Conservation (phyloP, 257 asterid genomes). For the Jacaranda copaia region DNA sequence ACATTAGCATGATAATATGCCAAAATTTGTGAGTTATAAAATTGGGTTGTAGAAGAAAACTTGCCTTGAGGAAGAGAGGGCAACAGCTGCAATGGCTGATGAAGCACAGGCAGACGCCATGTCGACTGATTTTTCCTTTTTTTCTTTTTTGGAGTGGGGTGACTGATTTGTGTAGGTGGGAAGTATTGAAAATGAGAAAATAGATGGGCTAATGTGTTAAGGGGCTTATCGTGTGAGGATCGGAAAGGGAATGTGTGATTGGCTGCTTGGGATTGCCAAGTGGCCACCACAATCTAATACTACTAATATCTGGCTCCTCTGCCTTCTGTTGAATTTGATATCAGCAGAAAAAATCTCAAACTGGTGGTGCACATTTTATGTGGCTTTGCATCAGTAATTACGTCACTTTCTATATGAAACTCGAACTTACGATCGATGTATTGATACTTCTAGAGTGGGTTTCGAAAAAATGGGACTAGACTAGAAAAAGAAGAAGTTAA, state of each 20-base stretch:
- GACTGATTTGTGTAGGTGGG: constrained; percentile 29
- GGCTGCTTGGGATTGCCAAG: constrained; percentile 77
- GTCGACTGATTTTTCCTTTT: neutral
- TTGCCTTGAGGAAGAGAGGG: constrained; percentile 87
- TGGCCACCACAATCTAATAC: constrained; percentile 70
- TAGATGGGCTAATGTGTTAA: constrained; percentile 31
- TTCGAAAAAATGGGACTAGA: too few species aligned
- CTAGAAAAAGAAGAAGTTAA: too few species aligned
- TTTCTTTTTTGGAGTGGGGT: neutral
- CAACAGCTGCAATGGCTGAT: constrained; percentile 86
- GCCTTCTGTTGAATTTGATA: constrained; percentile 46
- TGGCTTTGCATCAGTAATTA: neutral
- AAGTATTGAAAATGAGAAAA: constrained; percentile 34
- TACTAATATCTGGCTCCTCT: constrained; percentile 29
- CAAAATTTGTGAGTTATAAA: neutral
- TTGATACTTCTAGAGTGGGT: too few species aligned
- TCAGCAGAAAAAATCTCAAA: constrained; percentile 53
- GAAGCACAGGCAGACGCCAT: constrained; percentile 97
- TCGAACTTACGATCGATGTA: too few species aligned
- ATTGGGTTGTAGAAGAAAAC: constrained; percentile 35
- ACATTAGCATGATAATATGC: neutral
- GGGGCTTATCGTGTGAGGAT: constrained; percentile 78
- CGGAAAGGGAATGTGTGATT: constrained; percentile 65
- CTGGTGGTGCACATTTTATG: constrained; percentile 49
- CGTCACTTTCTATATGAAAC: constrained; percentile 17